phyloP scores from a whole-genome alignment of 2,329 filamentous ascomycete genomes.

The Metarhizium rileyi region DNA sequence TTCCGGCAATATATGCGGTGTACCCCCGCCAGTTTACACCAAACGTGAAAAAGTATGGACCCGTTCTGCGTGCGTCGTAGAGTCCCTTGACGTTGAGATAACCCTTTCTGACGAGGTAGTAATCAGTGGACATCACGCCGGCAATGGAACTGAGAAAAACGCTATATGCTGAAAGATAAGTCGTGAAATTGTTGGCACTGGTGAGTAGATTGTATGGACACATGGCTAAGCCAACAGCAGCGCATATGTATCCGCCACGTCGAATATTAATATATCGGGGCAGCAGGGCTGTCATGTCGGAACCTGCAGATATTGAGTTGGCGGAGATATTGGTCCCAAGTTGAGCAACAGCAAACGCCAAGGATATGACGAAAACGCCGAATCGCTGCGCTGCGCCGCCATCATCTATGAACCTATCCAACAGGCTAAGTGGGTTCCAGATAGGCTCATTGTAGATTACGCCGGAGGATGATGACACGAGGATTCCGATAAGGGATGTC shows the following conservation, averaged over 20 bases:
- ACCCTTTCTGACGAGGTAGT: conserved; percentile 76
- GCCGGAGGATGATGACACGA: conserved; percentile 63
- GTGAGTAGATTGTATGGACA: conserved; percentile 77
- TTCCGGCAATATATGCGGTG: conserved; percentile 69
- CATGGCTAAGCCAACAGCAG: conserved; percentile 69
- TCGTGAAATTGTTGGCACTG: conserved; percentile 73
- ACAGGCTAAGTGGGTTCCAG: conserved; percentile 63
- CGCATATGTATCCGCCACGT: conserved; percentile 79
- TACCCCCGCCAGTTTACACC: conserved; percentile 82
- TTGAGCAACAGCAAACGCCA: conserved; percentile 67
- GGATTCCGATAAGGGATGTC: conserved; percentile 77
- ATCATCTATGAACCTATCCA: conserved; percentile 58
- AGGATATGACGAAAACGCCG: conserved; percentile 64
- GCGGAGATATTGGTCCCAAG: conserved; percentile 82
- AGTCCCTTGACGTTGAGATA: conserved; percentile 71
- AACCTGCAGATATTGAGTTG: conserved; percentile 75
- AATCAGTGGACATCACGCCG: conserved; percentile 83
- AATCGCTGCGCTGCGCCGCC: conserved; percentile 60
- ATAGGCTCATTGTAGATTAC: conserved; percentile 58
- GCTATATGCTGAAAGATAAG: conserved; percentile 83
- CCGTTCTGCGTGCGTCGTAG: conserved; percentile 58
- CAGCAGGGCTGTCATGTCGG: conserved; percentile 70
- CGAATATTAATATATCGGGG: conserved; percentile 78
- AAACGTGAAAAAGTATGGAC: conserved; percentile 63
- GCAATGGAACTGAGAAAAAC: conserved; percentile 92